Conservation (phyloP, 306 rosid genomes). For the Rosa persica region DNA sequence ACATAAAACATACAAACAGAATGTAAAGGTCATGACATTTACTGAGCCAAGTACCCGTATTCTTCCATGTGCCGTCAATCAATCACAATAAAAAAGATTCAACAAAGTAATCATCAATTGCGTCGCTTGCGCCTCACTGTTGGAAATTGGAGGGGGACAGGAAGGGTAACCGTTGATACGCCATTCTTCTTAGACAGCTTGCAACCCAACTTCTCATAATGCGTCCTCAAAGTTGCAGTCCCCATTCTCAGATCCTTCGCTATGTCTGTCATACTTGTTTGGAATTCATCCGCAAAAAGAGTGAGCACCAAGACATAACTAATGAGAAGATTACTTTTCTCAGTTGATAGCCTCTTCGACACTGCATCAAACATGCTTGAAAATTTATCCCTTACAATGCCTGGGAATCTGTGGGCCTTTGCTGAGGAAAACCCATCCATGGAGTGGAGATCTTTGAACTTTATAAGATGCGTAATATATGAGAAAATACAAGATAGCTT, state of each 20-base stretch:
- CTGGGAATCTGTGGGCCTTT: slow-evolving; percentile 57
- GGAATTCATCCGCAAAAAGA: slow-evolving; percentile 58
- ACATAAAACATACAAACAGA: not conserved
- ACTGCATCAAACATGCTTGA: slow-evolving; percentile 47
- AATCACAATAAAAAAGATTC: not conserved
- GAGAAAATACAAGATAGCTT: slow-evolving; percentile 58
- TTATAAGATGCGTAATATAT: slow-evolving; percentile 73
- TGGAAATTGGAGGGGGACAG: slow-evolving; percentile 72
- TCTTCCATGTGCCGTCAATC: slow-evolving; percentile 1
- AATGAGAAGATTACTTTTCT: slow-evolving; percentile 62
- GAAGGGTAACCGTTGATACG: slow-evolving; percentile 43
- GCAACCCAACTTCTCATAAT: slow-evolving; percentile 69
- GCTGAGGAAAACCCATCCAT: slow-evolving; percentile 49
- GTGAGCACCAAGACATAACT: slow-evolving; percentile 74
- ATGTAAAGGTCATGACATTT: not conserved
- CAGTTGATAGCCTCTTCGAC: slow-evolving; percentile 45
- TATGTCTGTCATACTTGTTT: slow-evolving; percentile 54
- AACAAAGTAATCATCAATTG: slow-evolving; percentile 11
- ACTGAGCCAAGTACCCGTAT: not conserved
- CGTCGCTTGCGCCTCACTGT: slow-evolving; percentile 34
- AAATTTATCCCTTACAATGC: slow-evolving; percentile 53
- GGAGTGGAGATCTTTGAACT: slow-evolving; percentile 67
- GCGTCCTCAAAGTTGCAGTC: slow-evolving; percentile 16
- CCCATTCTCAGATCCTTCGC: slow-evolving; percentile 70
- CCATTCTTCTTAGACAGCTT: slow-evolving; percentile 33